Evolutionary conservation across 1,284 basidiomycete genomes (phyloP).

Genomic region (Naganishia liquefaciens): DNA sequence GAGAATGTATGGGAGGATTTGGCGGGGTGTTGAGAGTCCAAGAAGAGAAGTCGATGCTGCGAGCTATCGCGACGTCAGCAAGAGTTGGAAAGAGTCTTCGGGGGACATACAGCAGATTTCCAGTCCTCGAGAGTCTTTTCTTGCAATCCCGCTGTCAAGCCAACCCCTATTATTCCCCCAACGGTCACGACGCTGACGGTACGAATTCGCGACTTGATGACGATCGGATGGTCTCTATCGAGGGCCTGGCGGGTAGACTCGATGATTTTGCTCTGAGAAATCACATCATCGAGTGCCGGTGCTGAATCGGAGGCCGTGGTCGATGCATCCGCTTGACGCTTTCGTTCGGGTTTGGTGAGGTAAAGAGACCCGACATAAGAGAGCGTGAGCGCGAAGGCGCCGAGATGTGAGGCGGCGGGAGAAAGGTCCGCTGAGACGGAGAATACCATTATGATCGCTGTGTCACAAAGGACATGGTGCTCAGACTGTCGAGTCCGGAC

Average conservation of each 20-base stretch:
- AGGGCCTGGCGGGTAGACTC: constrained; percentile 30
- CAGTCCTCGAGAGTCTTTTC: constrained; percentile 14
- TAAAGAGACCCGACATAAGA: constrained; percentile 58
- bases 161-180: constrained; percentile 42
- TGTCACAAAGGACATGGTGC: no score
- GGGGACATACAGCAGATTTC: constrained; percentile 15
- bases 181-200: constrained; percentile 47
- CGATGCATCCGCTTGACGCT: constrained; percentile 23
- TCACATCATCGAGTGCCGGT: constrained; percentile 31
- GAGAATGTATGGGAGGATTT: constrained; percentile 62
- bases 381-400: constrained; percentile 50
- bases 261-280: constrained; percentile 12
- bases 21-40: constrained; percentile 37
- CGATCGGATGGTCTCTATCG: constrained; percentile 51
- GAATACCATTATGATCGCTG: neutral
- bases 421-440: constrained; percentile 2
- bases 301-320: constrained; percentile 30
- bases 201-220: constrained; percentile 49
- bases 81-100: neutral
- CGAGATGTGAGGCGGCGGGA: constrained; percentile 39
- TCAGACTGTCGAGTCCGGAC: no score
- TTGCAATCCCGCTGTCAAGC: constrained; percentile 35
- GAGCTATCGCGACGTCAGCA: neutral
- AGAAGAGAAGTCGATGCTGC: constrained; percentile 7
- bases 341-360: constrained; percentile 43